Conservation (phyloP, 768 basidiomycete genomes). For the Lentinula lateritia region DNA sequence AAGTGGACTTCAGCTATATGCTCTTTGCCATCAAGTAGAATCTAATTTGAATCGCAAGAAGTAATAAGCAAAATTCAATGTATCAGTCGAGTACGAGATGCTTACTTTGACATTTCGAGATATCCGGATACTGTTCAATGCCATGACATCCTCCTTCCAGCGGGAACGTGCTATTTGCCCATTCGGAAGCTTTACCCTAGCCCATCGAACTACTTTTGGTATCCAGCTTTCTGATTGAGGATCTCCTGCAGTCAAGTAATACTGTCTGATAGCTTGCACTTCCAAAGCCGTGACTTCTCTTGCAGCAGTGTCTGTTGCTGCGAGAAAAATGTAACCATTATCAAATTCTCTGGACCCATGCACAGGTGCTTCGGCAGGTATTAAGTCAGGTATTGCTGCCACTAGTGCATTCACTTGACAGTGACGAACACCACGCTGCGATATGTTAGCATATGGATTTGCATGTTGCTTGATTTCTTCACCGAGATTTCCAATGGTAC, state of each 20-base stretch:
- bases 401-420: slow-evolving; percentile 14
- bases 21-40: too few species aligned
- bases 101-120: slow-evolving; percentile 30
- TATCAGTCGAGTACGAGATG: neutral
- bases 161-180: slow-evolving; percentile 28
- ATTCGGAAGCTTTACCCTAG: slow-evolving; percentile 28
- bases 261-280: neutral
- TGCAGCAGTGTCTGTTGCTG: slow-evolving; percentile 11
- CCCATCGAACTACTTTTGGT: slow-evolving; percentile 19
- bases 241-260: neutral
- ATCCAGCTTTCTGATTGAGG: neutral
- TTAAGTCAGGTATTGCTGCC: slow-evolving; percentile 8
- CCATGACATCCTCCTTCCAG: slow-evolving; percentile 22
- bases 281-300: slow-evolving; percentile 1
- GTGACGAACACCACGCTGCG: slow-evolving; percentile 9
- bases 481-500: slow-evolving; percentile 13
- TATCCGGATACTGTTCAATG: slow-evolving; percentile 14
- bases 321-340: slow-evolving; percentile 8
- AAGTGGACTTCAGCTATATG: too few species aligned
- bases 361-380: neutral
- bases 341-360: slow-evolving; percentile 8
- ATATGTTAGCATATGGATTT: slow-evolving; percentile 13
- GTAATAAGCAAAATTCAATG: too few species aligned
- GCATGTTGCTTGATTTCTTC: too few species aligned
- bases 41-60: too few species aligned